Conservation (phyloP, 1,284 basidiomycete genomes). For the Sporisorium exsertum region DNA sequence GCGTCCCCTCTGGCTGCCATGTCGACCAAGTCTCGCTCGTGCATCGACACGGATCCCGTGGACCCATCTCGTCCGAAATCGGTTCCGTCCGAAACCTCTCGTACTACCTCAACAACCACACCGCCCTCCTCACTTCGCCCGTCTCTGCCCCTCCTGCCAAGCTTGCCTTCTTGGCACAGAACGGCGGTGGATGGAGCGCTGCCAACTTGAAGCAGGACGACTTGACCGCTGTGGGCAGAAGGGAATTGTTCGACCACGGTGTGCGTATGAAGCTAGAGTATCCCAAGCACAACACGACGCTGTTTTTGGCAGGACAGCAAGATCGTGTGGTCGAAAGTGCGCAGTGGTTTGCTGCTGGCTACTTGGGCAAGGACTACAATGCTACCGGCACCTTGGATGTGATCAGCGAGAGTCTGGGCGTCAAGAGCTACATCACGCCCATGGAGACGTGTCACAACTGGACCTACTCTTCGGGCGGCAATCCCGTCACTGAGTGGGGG, state of each 20-base stretch:
- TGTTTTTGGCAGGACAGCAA: conserved; percentile 71
- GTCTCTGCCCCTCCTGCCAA: conserved; percentile 67
- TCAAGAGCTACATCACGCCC: conserved; percentile 71
- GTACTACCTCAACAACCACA: conserved; percentile 67
- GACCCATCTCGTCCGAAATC: conserved; percentile 34
- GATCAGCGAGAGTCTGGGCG: conserved; percentile 70
- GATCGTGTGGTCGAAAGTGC: conserved; percentile 72
- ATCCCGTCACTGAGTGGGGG: conserved; percentile 68
- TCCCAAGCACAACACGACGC: conserved; percentile 69
- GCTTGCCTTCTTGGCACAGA: conserved; percentile 70
- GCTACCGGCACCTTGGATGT: conserved; percentile 69
- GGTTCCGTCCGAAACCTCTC: conserved; percentile 32
- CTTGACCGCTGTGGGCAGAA: conserved; percentile 71
- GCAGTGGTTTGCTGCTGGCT: conserved; percentile 72
- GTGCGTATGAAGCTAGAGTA: conserved; percentile 71
- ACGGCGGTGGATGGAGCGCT: conserved; percentile 69
- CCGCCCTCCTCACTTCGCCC: conserved; percentile 64
- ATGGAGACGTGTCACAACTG: conserved; percentile 72
- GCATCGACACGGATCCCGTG: conserved; percentile 71
- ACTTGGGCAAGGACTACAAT: conserved; percentile 71
- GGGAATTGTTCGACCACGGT: conserved; percentile 72
- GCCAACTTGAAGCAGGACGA: conserved; percentile 70
- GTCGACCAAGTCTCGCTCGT: conserved; percentile 72
- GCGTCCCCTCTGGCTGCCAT: conserved; percentile 71
- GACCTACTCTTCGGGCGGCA: conserved; percentile 70